phyloP scores from a whole-genome alignment of 768 basidiomycete genomes.

The Suillus subaureus region DNA sequence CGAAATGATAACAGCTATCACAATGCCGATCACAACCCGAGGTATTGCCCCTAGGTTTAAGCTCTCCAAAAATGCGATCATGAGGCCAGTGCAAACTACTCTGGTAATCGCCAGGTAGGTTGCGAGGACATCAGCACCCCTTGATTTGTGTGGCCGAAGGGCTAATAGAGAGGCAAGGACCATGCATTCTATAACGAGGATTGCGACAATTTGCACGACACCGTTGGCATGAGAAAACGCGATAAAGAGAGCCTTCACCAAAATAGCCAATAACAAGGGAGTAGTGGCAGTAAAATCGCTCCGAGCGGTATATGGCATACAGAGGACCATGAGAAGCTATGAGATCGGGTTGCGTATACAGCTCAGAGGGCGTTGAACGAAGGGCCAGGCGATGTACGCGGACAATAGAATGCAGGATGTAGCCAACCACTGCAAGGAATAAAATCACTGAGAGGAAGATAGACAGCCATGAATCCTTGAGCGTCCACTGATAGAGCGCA shows the following conservation, averaged over 20 bases:
- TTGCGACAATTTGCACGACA: conserved; percentile 66
- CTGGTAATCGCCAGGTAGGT: conserved; percentile 69
- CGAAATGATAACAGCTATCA: conserved; percentile 72
- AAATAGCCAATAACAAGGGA: conserved; percentile 53
- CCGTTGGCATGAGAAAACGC: conserved; percentile 64
- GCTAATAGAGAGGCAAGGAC: conserved; percentile 53
- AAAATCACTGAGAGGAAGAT: conserved; percentile 75
- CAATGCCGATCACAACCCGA: conserved; percentile 77
- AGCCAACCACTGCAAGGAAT: conserved; percentile 52
- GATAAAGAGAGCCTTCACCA: conserved; percentile 75
- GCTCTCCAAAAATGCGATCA: conserved; percentile 76
- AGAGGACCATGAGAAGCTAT: conserved; percentile 56
- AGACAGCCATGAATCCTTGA: conserved; percentile 86
- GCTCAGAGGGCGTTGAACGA: conserved; percentile 39
- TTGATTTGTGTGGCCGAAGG: conserved; percentile 65
- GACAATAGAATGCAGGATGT: conserved; percentile 53
- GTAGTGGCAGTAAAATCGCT: conserved; percentile 72
- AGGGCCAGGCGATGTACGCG: conserved; percentile 50
- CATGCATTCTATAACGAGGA: conserved; percentile 68
- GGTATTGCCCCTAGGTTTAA: conserved; percentile 73
- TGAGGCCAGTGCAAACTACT: conserved; percentile 66
- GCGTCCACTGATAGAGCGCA: conserved; percentile 88
- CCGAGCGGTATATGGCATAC: conserved; percentile 64
- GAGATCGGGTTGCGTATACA: conserved; percentile 37
- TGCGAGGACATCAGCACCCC: conserved; percentile 70